A percentile compares a stretch with the other conserved stretches of the same genome.
phyloP scores from a whole-genome alignment of 139 green algal species.

The Asterochloris erici region DNA sequence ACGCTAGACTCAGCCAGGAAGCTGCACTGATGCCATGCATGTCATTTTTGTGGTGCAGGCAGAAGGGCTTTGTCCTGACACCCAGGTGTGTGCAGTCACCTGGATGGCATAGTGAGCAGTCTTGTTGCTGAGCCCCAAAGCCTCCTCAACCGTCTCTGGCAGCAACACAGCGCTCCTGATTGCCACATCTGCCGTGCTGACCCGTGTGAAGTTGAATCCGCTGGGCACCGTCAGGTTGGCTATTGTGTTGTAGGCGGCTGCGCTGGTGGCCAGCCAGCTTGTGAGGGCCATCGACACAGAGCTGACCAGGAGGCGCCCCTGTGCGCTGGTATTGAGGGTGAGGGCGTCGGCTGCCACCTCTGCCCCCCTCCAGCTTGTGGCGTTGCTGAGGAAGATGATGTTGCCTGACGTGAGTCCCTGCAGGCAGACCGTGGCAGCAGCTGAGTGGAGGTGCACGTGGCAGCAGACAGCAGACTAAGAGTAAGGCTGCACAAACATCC shows the following conservation, averaged over 20 bases:
- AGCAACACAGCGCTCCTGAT: not conserved
- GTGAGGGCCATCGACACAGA: constrained; percentile 5
- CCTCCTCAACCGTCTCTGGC: not conserved
- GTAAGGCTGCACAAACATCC: too few species aligned
- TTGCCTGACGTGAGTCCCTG: constrained; percentile 3
- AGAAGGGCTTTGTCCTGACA: too few species aligned
- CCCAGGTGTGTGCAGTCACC: not conserved
- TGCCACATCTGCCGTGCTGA: not conserved
- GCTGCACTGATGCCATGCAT: too few species aligned
- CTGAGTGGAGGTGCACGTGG: too few species aligned
- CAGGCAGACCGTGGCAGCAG: not conserved
- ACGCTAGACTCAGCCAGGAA: too few species aligned
- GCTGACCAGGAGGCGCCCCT: not conserved
- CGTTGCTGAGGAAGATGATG: constrained; percentile 12
- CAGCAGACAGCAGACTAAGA: too few species aligned
- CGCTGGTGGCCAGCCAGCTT: constrained; percentile 1
- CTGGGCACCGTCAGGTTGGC: not conserved
- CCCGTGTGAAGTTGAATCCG: not conserved
- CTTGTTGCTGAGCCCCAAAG: not conserved
- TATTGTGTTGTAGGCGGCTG: not conserved
- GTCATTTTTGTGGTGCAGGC: too few species aligned
- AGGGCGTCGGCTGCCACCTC: not conserved
- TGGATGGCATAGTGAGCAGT: constrained; percentile 4
- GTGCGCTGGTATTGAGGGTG: not conserved
- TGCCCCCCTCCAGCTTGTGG: not conserved